These are phyloP conservation scores for Endocalyx cinctus DNA, from an alignment of 2,329 filamentous ascomycete genomes.

Conservation along the genomic window DNA sequence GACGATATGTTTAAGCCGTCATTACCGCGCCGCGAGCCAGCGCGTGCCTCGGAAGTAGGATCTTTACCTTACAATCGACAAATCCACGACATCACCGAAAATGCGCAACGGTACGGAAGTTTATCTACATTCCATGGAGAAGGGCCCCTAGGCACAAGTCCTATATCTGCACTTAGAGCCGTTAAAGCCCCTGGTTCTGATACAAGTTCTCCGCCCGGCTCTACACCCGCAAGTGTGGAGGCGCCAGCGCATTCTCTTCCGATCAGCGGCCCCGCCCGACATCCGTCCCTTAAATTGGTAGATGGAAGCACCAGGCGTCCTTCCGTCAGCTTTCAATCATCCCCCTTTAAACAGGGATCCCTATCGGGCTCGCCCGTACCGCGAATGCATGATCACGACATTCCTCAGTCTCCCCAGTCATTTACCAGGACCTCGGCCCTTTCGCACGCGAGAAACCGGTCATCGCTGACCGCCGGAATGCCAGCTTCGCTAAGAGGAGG, in stretches of 20 bases:
- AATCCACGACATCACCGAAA: constrained; percentile 46
- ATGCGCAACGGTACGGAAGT: constrained; percentile 81
- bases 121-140: constrained; percentile 86
- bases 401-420: constrained; percentile 53
- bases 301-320: constrained; percentile 62
- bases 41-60: constrained; percentile 52
- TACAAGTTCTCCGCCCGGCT: constrained; percentile 54
- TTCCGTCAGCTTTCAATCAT: constrained; percentile 75
- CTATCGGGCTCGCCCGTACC: constrained; percentile 80
- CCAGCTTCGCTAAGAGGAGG: constrained; percentile 67
- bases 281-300: constrained; percentile 36
- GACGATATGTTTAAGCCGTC: constrained; percentile 84
- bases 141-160: constrained; percentile 72
- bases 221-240: constrained; percentile 42
- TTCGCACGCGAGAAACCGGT: constrained; percentile 61
- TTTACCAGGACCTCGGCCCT: constrained; percentile 43
- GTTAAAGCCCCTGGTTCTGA: constrained; percentile 59
- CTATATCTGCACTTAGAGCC: constrained; percentile 75
- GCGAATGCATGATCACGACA: constrained; percentile 43
- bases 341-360: constrained; percentile 90
- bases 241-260: constrained; percentile 49
- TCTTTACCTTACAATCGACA: constrained; percentile 68
- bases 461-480: constrained; percentile 70
- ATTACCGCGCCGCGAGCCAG: constrained; percentile 51
- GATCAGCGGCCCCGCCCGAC: constrained; percentile 33